Conservation (phyloP, 331 rosid genomes). For the Acacia concinna region DNA sequence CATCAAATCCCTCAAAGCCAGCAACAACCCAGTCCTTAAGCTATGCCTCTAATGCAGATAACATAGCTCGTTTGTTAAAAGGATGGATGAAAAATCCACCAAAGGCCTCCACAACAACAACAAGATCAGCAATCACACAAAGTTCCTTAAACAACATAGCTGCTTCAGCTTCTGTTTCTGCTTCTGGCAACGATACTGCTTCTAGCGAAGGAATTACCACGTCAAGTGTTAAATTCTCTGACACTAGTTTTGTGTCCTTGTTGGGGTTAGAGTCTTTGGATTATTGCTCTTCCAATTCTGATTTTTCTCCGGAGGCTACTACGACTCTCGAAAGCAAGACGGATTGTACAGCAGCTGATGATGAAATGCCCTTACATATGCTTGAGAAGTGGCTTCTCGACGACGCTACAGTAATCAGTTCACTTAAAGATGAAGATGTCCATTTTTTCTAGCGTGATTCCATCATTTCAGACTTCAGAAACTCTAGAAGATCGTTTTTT, state of each 20-base stretch:
- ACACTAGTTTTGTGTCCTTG: constrained; percentile 47
- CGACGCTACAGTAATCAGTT: constrained; percentile 38
- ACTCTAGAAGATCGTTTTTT: constrained; percentile 11
- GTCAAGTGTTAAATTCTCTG: constrained; percentile 40
- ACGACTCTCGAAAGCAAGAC: constrained; percentile 46
- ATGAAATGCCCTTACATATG: constrained; percentile 50
- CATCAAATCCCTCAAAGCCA: constrained; percentile 38
- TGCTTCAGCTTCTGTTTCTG: background rate
- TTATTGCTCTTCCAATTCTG: constrained; percentile 63
- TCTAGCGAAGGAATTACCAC: constrained; percentile 52
- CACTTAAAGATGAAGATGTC: background rate
- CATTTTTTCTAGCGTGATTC: constrained; percentile 21
- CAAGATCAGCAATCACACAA: constrained; percentile 30
- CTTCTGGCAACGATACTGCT: constrained; percentile 38
- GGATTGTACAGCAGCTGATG: background rate
- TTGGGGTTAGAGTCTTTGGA: constrained; percentile 68
- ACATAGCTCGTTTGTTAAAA: constrained; percentile 74
- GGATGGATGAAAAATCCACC: constrained; percentile 73
- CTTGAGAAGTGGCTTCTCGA: constrained; percentile 89
- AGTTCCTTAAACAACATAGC: constrained; percentile 32
- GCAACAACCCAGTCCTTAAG: constrained; percentile 28
- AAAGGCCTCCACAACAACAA: constrained; percentile 15
- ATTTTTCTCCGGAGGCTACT: constrained; percentile 57
- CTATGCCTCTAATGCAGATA: constrained; percentile 85
- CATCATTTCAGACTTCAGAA: background rate